Evolutionary conservation across 371 early-diverging fungal species (phyloP).

Genomic region (Gilbertella persicaria): DNA sequence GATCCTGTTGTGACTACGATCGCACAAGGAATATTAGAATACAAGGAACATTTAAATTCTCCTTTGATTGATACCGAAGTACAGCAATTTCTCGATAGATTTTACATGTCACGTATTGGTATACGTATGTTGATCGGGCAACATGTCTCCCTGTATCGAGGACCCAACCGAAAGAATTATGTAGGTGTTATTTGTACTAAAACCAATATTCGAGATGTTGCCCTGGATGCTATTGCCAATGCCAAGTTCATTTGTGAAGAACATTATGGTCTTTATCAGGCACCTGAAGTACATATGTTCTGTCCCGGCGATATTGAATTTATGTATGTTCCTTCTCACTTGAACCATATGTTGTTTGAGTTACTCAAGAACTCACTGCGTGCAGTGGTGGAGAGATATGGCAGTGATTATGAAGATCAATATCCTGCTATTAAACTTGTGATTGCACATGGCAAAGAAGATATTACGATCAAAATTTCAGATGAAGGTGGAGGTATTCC

Average conservation of each 20-base stretch:
- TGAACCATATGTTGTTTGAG: constrained; percentile 98
- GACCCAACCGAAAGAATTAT: constrained; percentile 67
- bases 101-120: constrained; percentile 97
- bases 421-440: constrained; percentile 92
- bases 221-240: constrained; percentile 89
- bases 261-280: constrained; percentile 81
- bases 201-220: constrained; percentile 79
- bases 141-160: constrained; percentile 73
- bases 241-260: constrained; percentile 93
- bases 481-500: constrained; percentile 98
- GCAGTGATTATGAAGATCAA: constrained; percentile 78
- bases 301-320: constrained; percentile 88
- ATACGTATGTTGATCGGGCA: constrained; percentile 95
- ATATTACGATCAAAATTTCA: constrained; percentile 94
- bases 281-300: constrained; percentile 82
- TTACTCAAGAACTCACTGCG: constrained; percentile 94
- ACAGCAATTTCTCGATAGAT: constrained; percentile 94
- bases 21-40: constrained; percentile 94
- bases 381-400: constrained; percentile 92
- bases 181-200: constrained; percentile 96
- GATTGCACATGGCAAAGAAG: constrained; percentile 95
- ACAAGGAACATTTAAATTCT: constrained; percentile 72
- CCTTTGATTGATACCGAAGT: constrained; percentile 76
- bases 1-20: constrained; percentile 90
- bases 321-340: constrained; percentile 95